Evolutionary conservation across 768 basidiomycete species (phyloP).

Genomic region (Naganishia vishniacii): DNA sequence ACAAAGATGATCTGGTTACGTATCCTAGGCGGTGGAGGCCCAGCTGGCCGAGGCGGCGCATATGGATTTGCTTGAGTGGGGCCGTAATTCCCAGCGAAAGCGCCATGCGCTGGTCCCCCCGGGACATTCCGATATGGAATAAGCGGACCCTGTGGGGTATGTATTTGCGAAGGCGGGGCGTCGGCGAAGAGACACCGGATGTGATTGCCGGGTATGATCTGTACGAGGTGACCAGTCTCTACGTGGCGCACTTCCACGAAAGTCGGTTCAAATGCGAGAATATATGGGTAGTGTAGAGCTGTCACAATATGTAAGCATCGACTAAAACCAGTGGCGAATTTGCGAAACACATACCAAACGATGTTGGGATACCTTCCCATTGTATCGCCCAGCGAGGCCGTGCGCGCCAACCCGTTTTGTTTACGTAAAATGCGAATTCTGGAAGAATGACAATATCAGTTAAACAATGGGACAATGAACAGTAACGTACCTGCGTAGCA

Average conservation of each 20-base stretch:
- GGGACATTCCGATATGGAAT: constrained; percentile 42
- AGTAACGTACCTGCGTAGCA: constrained; percentile 83
- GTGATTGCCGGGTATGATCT: constrained; percentile 91
- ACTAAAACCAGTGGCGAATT: too few species aligned
- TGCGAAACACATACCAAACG: constrained; percentile 67
- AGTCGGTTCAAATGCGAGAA: constrained; percentile 89
- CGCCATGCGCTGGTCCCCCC: constrained; percentile 11
- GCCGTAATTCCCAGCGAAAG: constrained; percentile 5
- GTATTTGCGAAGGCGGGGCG: constrained; percentile 77
- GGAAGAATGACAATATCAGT: constrained; percentile 1
- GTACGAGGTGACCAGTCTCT: constrained; percentile 80
- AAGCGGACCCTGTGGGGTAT: constrained; percentile 49
- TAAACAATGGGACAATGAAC: not conserved
- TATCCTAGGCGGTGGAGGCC: constrained; percentile 25
- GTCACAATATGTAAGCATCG: constrained; percentile 1
- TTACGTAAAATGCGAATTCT: constrained; percentile 99
- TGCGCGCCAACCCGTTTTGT: constrained; percentile 88
- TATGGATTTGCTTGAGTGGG: constrained; percentile 30
- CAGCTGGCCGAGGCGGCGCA: constrained; percentile 35
- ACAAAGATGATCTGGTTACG: constrained; percentile 73
- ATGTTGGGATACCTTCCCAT: constrained; percentile 92
- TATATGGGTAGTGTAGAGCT: constrained; percentile 95
- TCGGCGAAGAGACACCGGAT: constrained; percentile 87
- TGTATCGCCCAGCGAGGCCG: constrained; percentile 87
- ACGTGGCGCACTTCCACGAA: constrained; percentile 97